phyloP scores from a whole-genome alignment of 2,329 filamentous ascomycete genomes.

The Penicillium sp. region DNA sequence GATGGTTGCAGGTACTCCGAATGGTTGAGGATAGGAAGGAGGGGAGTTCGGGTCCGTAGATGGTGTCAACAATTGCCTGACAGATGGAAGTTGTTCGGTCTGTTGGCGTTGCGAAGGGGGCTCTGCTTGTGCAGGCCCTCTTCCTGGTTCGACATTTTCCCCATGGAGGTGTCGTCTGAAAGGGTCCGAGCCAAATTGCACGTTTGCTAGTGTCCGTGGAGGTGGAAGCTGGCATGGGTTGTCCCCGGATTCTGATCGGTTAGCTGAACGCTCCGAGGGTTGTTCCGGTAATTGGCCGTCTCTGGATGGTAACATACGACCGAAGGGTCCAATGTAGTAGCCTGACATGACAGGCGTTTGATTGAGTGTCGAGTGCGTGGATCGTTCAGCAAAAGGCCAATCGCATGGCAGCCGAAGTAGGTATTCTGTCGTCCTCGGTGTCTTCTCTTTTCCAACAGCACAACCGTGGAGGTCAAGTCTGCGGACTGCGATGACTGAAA shows the following conservation, averaged over 20 bases:
- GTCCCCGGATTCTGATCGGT: slow-evolving; percentile 31
- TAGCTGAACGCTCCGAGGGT: slow-evolving; percentile 29
- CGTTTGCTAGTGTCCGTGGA: slow-evolving; percentile 32
- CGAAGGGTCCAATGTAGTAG: slow-evolving; percentile 41
- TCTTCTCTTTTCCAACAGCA: not conserved
- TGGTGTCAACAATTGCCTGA: slow-evolving; percentile 41
- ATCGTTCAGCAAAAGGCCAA: slow-evolving; percentile 7
- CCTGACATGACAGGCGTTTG: slow-evolving; percentile 32
- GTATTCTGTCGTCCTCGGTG: not conserved
- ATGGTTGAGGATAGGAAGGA: slow-evolving; percentile 29
- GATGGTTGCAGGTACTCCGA: slow-evolving; percentile 16
- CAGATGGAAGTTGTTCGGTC: slow-evolving; percentile 39
- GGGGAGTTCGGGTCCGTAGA: slow-evolving; percentile 27
- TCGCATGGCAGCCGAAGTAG: slow-evolving; percentile 11
- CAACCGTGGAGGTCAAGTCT: not conserved
- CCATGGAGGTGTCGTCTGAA: slow-evolving; percentile 25
- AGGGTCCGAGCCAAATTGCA: slow-evolving; percentile 38
- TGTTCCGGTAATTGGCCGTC: slow-evolving; percentile 27
- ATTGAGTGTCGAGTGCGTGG: slow-evolving; percentile 3
- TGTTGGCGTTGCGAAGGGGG: slow-evolving; percentile 12
- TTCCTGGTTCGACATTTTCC: slow-evolving; percentile 25
- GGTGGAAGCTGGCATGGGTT: slow-evolving; percentile 43
- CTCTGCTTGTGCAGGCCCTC: slow-evolving; percentile 9
- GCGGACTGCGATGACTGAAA: not conserved
- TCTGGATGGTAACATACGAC: slow-evolving; percentile 37